phyloP scores from a whole-genome alignment of 306 rosid genomes.

The Hippophae rhamnoides region DNA sequence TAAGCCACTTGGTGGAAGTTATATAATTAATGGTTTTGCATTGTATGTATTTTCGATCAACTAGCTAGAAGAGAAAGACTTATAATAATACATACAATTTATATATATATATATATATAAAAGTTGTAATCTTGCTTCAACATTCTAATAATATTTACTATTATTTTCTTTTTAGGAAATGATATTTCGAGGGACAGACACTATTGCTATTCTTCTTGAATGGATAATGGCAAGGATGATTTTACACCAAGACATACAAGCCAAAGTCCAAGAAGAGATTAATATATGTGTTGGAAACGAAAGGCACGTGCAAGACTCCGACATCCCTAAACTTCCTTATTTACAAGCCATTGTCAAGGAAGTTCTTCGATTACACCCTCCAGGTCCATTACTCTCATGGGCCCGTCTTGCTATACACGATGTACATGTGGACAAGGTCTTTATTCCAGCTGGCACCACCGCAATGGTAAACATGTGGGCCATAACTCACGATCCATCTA shows the following conservation, averaged over 20 bases:
- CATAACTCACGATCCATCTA: slow-evolving; percentile 40
- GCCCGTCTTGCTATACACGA: slow-evolving; percentile 65
- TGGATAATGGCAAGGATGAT: slow-evolving; percentile 89
- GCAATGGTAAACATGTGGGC: slow-evolving; percentile 91
- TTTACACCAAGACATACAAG: slow-evolving; percentile 67
- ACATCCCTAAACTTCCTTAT: slow-evolving; percentile 48
- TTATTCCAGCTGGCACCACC: slow-evolving; percentile 54
- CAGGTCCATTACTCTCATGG: slow-evolving; percentile 79
- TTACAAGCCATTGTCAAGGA: slow-evolving; percentile 66
- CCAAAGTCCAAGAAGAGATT: slow-evolving; percentile 44
- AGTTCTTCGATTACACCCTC: slow-evolving; percentile 63
- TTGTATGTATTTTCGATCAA: no score
- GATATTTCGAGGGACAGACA: slow-evolving; percentile 87
- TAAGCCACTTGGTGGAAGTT: no score
- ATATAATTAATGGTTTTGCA: no score
- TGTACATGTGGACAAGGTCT: slow-evolving; percentile 32
- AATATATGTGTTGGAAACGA: slow-evolving; percentile 18
- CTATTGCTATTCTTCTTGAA: slow-evolving; percentile 70
- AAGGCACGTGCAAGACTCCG: slow-evolving; percentile 27
- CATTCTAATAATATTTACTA: no score
- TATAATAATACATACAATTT: no score
- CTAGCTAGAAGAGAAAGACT: no score
- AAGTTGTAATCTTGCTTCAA: no score
- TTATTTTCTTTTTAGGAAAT: slow-evolving; percentile 40
- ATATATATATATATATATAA: no score